Evolutionary conservation across 306 rosid species (phyloP), one percentile per base, ranked within the genome.

Genomic region (Spatholobus suberectus): DNA sequence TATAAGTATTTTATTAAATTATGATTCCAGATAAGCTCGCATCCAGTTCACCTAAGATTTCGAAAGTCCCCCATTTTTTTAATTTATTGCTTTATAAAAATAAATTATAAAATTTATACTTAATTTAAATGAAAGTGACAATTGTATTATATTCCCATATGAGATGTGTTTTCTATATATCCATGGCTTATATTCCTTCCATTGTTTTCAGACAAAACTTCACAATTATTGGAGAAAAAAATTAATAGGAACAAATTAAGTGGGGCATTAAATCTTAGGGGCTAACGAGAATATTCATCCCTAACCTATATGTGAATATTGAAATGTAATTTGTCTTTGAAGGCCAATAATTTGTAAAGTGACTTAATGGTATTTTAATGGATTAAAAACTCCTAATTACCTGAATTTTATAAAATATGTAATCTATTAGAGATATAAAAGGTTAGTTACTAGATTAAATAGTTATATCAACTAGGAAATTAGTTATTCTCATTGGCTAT

Each of bases 211-310:
- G 26, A 54, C 70, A 55, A 57, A 55, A 70, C 2, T 6, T 43
- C 77, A 80, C 21, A 57, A 15, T 41, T 80, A 70, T 20, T n/a
- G 20, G 83, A 79, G 29, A 46, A 34, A 68, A n/a, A 23, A 54
- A 24, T 17, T 24, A 15, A 65, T 38, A 26, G 47, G 49, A 34
- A 82, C 70, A 67, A 51, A 23, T 57, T 23, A 14, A 40, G 23
- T 65, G 15, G 14, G 49, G 49, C 57, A 52, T 54, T 15, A 46
- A 59, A 61, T 44, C 35, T 21, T 67, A 47, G 58, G 67, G 34
- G 54, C 66, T 47, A 65, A 34, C 44, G 23, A 73, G 35, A 73
- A 26, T 61, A 62, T 23, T 37, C 23, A 44, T 34, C 67, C 70
- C 71, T 58, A 72, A 20, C 35, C 12, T 58, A 32, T 14, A 5